Percentiles rank a stretch among this genome's conserved stretches.
Conservation (phyloP, 139 green algal genomes). For the Asterochloris erici region DNA sequence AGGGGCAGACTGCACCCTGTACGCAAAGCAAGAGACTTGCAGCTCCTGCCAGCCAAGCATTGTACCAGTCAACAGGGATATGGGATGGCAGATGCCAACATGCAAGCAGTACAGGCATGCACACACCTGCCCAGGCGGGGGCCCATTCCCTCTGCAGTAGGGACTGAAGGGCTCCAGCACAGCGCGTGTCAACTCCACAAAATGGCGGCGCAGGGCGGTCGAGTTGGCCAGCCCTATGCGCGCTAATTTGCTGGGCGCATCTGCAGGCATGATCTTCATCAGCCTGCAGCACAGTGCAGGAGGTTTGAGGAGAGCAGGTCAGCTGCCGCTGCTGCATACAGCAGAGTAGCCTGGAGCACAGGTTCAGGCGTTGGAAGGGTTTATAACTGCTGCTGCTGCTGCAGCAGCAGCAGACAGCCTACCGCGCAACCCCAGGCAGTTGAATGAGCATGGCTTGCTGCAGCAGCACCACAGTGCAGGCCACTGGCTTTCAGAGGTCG, state of each 20-base stretch:
- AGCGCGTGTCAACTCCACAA: slow-evolving; percentile 72
- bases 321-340: background rate
- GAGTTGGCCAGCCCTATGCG: slow-evolving; percentile 64
- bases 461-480: too few relatives aligned
- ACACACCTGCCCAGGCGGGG: slow-evolving; percentile 12
- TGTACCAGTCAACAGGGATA: background rate
- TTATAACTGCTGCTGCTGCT: background rate
- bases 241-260: slow-evolving; percentile 36
- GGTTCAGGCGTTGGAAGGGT: background rate
- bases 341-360: background rate
- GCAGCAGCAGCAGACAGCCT: too few relatives aligned
- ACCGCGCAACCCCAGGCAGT: too few relatives aligned
- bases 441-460: too few relatives aligned
- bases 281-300: slow-evolving; percentile 22
- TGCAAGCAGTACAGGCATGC: background rate
- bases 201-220: slow-evolving; percentile 67
- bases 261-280: slow-evolving; percentile 22
- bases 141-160: slow-evolving; percentile 54
- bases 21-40: background rate
- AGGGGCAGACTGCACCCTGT: background rate
- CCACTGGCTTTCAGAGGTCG: too few relatives aligned
- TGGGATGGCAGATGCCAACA: slow-evolving; percentile 18
- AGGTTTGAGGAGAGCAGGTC: background rate
- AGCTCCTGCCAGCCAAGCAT: background rate
- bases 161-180: slow-evolving; percentile 72